These are phyloP conservation scores for Decorospora gaudefroyi DNA, from an alignment of 2,329 filamentous ascomycete species.

Conservation along the genomic window DNA sequence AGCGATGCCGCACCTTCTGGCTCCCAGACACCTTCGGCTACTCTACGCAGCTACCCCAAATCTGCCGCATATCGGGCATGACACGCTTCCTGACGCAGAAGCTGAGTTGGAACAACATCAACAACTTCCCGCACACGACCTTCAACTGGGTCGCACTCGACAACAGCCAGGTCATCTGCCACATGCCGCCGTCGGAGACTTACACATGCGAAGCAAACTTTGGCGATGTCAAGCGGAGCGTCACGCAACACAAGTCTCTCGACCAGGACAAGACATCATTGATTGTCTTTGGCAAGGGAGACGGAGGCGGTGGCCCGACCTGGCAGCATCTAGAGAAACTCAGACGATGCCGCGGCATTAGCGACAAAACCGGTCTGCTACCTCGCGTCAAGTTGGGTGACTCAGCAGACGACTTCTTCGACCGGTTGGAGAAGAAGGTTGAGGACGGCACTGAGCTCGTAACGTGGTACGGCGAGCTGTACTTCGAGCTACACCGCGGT, in stretches of 20 bases:
- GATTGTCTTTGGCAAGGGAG: conserved; percentile 93
- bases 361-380: conserved; percentile 80
- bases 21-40: conserved; percentile 98
- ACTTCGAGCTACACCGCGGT: conserved; percentile 95
- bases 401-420: conserved; percentile 94
- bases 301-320: conserved; percentile 93
- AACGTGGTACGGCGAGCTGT: conserved; percentile 97
- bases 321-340: conserved; percentile 95
- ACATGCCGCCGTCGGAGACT: conserved; percentile 95
- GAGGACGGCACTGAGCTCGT: conserved; percentile 70
- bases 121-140: conserved; percentile 96
- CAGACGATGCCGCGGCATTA: conserved; percentile 85
- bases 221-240: conserved; percentile 86
- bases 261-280: conserved; percentile 89
- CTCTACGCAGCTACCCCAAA: conserved; percentile 88
- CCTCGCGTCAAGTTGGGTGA: conserved; percentile 87
- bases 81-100: conserved; percentile 96
- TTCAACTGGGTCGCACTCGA: conserved; percentile 98
- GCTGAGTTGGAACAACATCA: conserved; percentile 99
- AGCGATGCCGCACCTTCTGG: conserved; percentile 92
- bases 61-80: conserved; percentile 95
- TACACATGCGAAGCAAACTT: conserved; percentile 95
- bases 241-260: conserved; percentile 92
- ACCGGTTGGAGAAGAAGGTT: conserved; percentile 77
- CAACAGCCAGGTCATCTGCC: conserved; percentile 93